Percentiles rank a stretch among this genome's conserved stretches.
phyloP scores from a whole-genome alignment of 1,284 basidiomycete genomes.

The Puccinia polysora region DNA sequence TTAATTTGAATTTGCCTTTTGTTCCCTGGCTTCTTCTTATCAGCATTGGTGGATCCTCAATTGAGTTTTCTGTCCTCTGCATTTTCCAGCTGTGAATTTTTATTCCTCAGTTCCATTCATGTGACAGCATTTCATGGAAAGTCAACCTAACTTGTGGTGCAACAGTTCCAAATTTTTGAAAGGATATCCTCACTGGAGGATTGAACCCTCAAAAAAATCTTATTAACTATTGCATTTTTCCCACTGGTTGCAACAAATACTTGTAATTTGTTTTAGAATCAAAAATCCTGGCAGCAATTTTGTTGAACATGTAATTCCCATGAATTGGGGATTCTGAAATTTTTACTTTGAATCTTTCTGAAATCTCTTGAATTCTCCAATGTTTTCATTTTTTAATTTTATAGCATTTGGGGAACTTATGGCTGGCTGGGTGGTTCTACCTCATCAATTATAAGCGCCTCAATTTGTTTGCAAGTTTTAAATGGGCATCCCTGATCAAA shows the following conservation, averaged over 20 bases:
- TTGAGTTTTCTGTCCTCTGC: neutral
- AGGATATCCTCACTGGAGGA: slow-evolving; percentile 59
- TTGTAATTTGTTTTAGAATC: slow-evolving; percentile 75
- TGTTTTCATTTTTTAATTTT: neutral
- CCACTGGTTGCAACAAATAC: slow-evolving; percentile 91
- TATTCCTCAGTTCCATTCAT: neutral
- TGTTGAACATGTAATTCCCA: slow-evolving; percentile 68
- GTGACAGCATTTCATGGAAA: slow-evolving; percentile 69
- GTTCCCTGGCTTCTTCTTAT: slow-evolving; percentile 17
- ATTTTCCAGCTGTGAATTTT: neutral
- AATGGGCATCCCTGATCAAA: slow-evolving; percentile 19
- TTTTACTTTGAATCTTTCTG: neutral
- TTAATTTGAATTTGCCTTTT: neutral
- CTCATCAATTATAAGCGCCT: slow-evolving; percentile 37
- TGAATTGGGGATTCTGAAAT: slow-evolving; percentile 47
- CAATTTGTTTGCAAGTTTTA: neutral
- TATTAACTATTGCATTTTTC: slow-evolving; percentile 76
- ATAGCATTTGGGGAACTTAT: slow-evolving; percentile 89
- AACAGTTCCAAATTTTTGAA: slow-evolving; percentile 52
- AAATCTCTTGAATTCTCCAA: neutral
- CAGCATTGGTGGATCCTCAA: slow-evolving; percentile 6
- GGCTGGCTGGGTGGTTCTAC: slow-evolving; percentile 72
- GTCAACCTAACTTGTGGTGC: slow-evolving; percentile 64
- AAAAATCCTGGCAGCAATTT: slow-evolving; percentile 95
- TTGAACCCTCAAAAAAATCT: slow-evolving; percentile 76